These are phyloP conservation scores for Leishmania martiniquensis DNA, from an alignment of 208 protist genomes.

Conservation along the genomic window DNA sequence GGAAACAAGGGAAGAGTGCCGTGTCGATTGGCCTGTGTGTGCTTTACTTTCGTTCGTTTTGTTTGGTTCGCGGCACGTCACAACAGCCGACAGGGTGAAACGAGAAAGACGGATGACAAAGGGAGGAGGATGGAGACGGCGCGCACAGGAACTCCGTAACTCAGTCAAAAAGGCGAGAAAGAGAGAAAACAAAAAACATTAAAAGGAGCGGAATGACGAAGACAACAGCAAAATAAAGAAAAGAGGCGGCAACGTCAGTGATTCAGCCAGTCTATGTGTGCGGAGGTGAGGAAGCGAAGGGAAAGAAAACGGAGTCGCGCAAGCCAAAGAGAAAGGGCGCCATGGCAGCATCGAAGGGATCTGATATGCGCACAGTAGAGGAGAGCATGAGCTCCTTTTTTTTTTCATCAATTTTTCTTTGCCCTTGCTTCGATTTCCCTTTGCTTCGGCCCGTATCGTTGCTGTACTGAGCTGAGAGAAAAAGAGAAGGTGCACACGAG, in stretches of 20 bases:
- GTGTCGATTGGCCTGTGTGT: not conserved
- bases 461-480: not conserved
- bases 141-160: not conserved
- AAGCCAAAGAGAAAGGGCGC: not conserved
- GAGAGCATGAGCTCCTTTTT: not conserved
- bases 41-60: not conserved
- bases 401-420: not conserved
- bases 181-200: not conserved
- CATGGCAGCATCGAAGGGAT: not conserved
- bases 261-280: not conserved
- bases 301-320: not conserved
- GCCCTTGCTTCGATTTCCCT: no score
- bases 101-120: not conserved
- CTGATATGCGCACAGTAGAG: not conserved
- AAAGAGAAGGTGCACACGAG: not conserved
- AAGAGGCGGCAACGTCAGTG: slow-evolving; percentile 4
- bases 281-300: not conserved
- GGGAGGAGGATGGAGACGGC: not conserved
- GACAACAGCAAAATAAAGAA: slow-evolving; percentile 6
- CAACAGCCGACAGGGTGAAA: not conserved
- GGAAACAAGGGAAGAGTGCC: not conserved
- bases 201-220: not conserved
- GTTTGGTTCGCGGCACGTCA: not conserved
- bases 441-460: not conserved
- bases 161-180: not conserved